Conservation (phyloP, 331 rosid species). For the Quercus lobata region DNA sequence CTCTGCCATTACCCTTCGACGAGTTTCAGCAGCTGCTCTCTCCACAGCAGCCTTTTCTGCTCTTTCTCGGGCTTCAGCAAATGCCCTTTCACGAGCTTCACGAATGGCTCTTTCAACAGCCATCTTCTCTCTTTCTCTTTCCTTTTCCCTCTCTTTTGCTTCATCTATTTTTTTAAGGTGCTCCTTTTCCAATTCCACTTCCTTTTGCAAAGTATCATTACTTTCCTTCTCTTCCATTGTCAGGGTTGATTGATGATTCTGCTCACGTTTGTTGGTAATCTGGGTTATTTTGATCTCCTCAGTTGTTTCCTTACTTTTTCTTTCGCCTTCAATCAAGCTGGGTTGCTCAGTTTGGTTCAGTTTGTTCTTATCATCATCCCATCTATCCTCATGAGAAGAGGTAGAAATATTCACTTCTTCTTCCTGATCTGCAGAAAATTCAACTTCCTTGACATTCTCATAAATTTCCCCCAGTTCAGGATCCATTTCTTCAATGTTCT, state of each 20-base stretch:
- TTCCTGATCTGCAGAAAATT: conserved; percentile 30
- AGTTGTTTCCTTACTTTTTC: conserved; percentile 23
- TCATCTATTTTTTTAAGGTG: conserved; percentile 48
- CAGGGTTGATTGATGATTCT: conserved; percentile 28
- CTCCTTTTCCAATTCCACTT: conserved; percentile 45
- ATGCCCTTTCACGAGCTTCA: conserved; percentile 94
- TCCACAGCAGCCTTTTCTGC: conserved; percentile 71
- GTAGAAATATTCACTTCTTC: conserved; percentile 8
- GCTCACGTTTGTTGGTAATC: conserved; percentile 17
- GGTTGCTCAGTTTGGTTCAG: conserved; percentile 39
- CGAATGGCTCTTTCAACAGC: conserved; percentile 86
- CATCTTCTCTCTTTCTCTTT: conserved; percentile 62
- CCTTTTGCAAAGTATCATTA: conserved; percentile 28
- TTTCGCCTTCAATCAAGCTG: conserved; percentile 24
- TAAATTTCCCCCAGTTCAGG: conserved; percentile 26
- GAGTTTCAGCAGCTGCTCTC: conserved; percentile 65
- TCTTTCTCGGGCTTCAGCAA: conserved; percentile 80
- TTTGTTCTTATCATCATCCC: conserved; percentile 16
- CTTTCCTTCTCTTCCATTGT: conserved; percentile 38
- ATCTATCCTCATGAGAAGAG: neutral
- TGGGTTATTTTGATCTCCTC: conserved; percentile 28
- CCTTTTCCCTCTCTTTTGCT: conserved; percentile 62
- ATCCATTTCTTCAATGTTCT: conserved; percentile 39
- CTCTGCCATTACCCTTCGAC: conserved; percentile 55
- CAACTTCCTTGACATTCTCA: conserved; percentile 29